Evolutionary conservation across 306 rosid species (phyloP).

Genomic region (Fragaria nilgerrensis): DNA sequence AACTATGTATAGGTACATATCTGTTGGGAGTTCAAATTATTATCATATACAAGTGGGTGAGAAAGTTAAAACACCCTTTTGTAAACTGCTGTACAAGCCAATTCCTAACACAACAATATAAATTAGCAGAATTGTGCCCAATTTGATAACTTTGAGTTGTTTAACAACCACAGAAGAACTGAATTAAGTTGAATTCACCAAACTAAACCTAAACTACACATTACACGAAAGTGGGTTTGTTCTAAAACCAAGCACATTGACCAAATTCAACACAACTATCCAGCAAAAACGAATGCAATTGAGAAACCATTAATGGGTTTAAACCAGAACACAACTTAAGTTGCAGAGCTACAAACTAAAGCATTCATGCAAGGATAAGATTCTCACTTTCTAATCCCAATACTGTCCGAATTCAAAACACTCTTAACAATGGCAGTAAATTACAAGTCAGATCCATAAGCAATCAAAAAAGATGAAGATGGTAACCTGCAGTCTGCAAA

Average conservation of each 20-base stretch:
- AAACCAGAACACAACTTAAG: neutral
- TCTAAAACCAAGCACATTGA: slow-evolving; percentile 32
- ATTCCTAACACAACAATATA: neutral
- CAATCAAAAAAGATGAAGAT: slow-evolving; percentile 12
- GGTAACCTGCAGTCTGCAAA: slow-evolving; percentile 20
- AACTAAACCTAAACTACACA: neutral
- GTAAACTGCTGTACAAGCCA: neutral
- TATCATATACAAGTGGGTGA: slow-evolving; percentile 5
- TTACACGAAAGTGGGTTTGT: slow-evolving; percentile 10
- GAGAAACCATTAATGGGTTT: neutral
- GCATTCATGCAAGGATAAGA: slow-evolving; percentile 1
- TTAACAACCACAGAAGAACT: slow-evolving; percentile 38
- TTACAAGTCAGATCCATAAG: slow-evolving; percentile 50
- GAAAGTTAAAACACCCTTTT: neutral
- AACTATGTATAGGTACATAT: neutral
- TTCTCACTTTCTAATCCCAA: neutral
- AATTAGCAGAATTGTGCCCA: slow-evolving; percentile 5
- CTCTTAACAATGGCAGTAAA: slow-evolving; percentile 14
- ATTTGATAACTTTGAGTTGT: slow-evolving; percentile 30
- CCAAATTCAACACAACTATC: slow-evolving; percentile 31
- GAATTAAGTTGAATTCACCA: slow-evolving; percentile 12
- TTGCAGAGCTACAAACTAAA: neutral
- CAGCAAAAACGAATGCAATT: neutral
- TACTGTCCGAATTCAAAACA: slow-evolving; percentile 2
- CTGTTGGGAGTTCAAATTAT: neutral